These are phyloP conservation scores for Trichoderma sp. DNA, from an alignment of 2,329 filamentous ascomycete genomes.

Conservation along the genomic window DNA sequence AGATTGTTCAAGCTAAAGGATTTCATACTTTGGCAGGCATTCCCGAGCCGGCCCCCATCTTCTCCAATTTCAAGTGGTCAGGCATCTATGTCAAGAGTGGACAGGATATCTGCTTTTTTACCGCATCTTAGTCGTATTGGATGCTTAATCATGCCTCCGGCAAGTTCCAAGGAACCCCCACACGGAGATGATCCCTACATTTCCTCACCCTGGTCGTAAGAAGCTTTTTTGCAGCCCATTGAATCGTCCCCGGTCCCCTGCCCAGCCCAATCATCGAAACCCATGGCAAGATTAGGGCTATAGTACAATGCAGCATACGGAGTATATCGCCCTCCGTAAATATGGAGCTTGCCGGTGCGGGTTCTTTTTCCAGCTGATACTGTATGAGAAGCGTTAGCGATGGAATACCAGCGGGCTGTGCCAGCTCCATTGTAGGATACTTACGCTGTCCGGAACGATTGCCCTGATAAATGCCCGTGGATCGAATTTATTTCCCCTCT, in stretches of 20 bases:
- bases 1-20: not conserved
- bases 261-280: not conserved
- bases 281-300: constrained; percentile 7
- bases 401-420: not conserved
- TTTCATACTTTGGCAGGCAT: not conserved
- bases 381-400: not conserved
- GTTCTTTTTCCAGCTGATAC: not conserved
- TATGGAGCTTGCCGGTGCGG: not conserved
- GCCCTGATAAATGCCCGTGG: not conserved
- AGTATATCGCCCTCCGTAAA: not conserved
- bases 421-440: not conserved
- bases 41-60: not conserved
- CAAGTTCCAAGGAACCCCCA: constrained; percentile 1
- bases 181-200: not conserved
- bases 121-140: not conserved
- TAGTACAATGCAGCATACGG: not conserved
- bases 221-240: constrained; percentile 1
- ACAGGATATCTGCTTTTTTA: not conserved
- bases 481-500: not conserved
- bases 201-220: not conserved
- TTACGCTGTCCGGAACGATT: not conserved
- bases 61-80: not conserved
- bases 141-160: not conserved
- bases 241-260: not conserved
- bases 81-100: not conserved